Percentiles rank a stretch among this genome's conserved stretches.
Evolutionary conservation across 177 flowering plant genomes (phyloP).

Genomic region (Tripterygium wilfordii): DNA sequence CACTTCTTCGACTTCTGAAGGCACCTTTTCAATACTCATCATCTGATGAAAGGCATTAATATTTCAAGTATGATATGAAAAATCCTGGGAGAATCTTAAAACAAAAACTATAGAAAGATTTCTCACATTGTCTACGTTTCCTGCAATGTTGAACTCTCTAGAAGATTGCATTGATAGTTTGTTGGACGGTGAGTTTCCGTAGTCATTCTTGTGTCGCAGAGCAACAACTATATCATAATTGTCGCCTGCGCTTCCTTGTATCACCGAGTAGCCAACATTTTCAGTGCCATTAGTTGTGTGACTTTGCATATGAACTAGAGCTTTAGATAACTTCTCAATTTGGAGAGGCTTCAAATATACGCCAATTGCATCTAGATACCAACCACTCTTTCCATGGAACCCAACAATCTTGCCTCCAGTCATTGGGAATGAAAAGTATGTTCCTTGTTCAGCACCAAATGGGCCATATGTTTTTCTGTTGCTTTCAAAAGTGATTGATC

Average conservation of each 20-base stretch:
- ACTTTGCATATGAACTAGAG: conserved; percentile 22
- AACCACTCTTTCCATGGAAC: conserved; percentile 58
- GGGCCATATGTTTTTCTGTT: conserved; percentile 70
- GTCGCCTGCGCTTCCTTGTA: conserved; percentile 50
- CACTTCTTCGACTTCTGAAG: conserved; percentile 18
- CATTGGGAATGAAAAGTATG: conserved; percentile 43
- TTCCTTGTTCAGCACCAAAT: conserved; percentile 61
- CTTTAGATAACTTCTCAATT: conserved; percentile 19
- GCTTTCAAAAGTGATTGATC: conserved; percentile 59
- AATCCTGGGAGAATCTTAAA: too few relatives aligned
- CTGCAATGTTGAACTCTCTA: conserved; percentile 12
- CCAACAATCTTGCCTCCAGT: conserved; percentile 61
- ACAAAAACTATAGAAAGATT: neutral
- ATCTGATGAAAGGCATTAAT: conserved; percentile 4
- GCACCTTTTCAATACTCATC: conserved; percentile 12
- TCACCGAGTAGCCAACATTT: conserved; percentile 37
- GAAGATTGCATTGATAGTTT: conserved; percentile 16
- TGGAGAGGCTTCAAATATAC: conserved; percentile 45
- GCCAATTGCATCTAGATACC: conserved; percentile 73
- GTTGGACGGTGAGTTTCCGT: conserved; percentile 4
- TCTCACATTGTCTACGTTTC: conserved; percentile 12
- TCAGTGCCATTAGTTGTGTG: conserved; percentile 18
- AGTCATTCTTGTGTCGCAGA: conserved; percentile 39
- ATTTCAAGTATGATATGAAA: neutral
- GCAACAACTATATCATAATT: conserved; percentile 55